Evolutionary conservation across 2,329 filamentous ascomycete genomes (phyloP).

Genomic region (Kalaharituber pfeilii): DNA sequence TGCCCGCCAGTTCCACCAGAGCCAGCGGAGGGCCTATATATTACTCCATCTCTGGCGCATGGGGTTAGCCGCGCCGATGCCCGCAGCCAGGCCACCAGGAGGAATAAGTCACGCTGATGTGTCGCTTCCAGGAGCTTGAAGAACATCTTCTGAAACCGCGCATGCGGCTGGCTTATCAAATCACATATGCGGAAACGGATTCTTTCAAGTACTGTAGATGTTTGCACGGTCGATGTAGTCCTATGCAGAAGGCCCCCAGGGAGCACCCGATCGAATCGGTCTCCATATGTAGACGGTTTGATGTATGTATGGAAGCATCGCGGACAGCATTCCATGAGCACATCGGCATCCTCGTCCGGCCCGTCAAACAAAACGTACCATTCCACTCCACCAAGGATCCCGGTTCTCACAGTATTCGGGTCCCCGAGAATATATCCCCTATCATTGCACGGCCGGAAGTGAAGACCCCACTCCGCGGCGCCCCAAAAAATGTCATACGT

Average conservation of each 20-base stretch:
- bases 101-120: neutral
- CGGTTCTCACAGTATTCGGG: neutral
- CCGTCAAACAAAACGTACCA: neutral
- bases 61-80: neutral
- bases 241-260: neutral
- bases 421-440: neutral
- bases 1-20: neutral
- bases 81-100: neutral
- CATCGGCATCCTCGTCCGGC: neutral
- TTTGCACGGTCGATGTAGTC: neutral
- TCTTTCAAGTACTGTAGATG: neutral
- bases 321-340: neutral
- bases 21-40: neutral
- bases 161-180: neutral
- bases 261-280: neutral
- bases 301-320: neutral
- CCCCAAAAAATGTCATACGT: neutral
- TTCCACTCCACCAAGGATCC: neutral
- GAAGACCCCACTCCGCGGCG: neutral
- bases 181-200: neutral
- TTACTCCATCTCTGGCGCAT: neutral
- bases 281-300: neutral
- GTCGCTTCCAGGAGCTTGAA: neutral
- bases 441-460: neutral
- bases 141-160: neutral